Percentiles rank a stretch among this genome's conserved stretches.
These are phyloP conservation scores for Mycena galopus DNA, from an alignment of 768 basidiomycete species.

Conservation along the genomic window DNA sequence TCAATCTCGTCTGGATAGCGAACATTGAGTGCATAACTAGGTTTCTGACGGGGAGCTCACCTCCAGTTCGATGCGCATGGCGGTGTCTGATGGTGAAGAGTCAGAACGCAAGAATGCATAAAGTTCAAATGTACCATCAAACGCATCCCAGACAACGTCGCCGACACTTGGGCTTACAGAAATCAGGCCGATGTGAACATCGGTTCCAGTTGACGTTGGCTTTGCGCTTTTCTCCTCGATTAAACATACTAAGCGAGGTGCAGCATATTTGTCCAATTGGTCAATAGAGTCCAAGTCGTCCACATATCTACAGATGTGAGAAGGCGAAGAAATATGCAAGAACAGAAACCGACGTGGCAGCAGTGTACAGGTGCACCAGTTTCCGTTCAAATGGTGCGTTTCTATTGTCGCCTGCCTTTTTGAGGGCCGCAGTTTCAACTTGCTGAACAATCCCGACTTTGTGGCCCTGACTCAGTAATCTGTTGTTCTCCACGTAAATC, in stretches of 20 bases:
- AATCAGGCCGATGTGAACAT: slow-evolving; percentile 77
- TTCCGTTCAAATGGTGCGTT: slow-evolving; percentile 80
- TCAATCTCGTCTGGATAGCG: slow-evolving; percentile 78
- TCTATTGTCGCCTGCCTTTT: slow-evolving; percentile 83
- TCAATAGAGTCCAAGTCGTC: slow-evolving; percentile 83
- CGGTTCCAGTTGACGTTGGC: slow-evolving; percentile 39
- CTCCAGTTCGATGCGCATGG: slow-evolving; percentile 92
- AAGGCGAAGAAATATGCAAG: slow-evolving; percentile 11
- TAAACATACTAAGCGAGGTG: slow-evolving; percentile 80
- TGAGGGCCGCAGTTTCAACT: slow-evolving; percentile 89
- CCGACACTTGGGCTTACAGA: slow-evolving; percentile 89
- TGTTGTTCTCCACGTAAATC: slow-evolving; percentile 41
- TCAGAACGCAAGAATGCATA: not conserved
- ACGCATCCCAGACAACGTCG: slow-evolving; percentile 94
- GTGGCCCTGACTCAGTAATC: slow-evolving; percentile 82
- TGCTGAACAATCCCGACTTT: slow-evolving; percentile 90
- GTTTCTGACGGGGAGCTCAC: slow-evolving; percentile 51
- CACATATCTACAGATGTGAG: slow-evolving; percentile 71
- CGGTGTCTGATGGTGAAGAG: slow-evolving; percentile 64
- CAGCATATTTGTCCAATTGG: slow-evolving; percentile 64
- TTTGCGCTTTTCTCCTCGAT: slow-evolving; percentile 66
- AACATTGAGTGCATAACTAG: slow-evolving; percentile 1
- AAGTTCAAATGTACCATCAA: slow-evolving; percentile 67
- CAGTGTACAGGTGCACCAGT: slow-evolving; percentile 85
- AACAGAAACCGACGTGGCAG: slow-evolving; percentile 77